Conservation (phyloP, 257 asterid genomes). For the Phtheirospermum japonicum region DNA sequence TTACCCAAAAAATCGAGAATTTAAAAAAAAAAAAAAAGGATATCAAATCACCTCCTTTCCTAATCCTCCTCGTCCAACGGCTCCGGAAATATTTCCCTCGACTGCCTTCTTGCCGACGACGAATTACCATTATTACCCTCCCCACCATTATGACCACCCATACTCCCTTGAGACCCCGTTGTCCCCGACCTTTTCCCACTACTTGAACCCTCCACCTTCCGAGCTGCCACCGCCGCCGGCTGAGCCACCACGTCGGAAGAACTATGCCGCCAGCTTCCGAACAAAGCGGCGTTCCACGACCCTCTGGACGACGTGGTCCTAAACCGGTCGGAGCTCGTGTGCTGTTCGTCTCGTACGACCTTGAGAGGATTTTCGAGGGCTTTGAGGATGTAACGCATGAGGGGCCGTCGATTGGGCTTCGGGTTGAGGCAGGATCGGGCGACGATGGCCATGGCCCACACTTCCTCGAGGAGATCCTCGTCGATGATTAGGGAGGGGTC, state of each 20-base stretch:
- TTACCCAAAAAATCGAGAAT: conserved; percentile 43
- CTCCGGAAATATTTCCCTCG: conserved; percentile 81
- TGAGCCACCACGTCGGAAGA: conserved; percentile 58
- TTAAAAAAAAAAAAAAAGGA: not conserved
- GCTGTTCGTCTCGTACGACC: conserved; percentile 87
- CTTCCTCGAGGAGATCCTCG: conserved; percentile 94
- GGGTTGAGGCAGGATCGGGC: conserved; percentile 95
- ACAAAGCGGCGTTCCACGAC: conserved; percentile 87
- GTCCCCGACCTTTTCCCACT: conserved; percentile 65
- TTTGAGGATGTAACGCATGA: conserved; percentile 83
- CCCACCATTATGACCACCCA: conserved; percentile 31
- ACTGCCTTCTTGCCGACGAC: conserved; percentile 53
- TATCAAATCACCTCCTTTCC: conserved; percentile 6
- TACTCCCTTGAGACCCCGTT: conserved; percentile 72
- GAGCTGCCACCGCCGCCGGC: conserved; percentile 25
- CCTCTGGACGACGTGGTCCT: conserved; percentile 74
- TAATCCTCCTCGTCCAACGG: conserved; percentile 53
- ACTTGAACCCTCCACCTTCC: conserved; percentile 50
- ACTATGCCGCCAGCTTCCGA: conserved; percentile 91
- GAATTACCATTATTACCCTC: conserved; percentile 50
- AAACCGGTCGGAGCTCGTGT: conserved; percentile 71
- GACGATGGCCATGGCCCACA: conserved; percentile 97
- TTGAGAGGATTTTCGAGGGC: conserved; percentile 89
- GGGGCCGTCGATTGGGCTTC: conserved; percentile 80
- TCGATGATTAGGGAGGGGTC: conserved; percentile 82